A percentile compares a stretch with the other conserved stretches of the same genome.
phyloP scores from a whole-genome alignment of 2,329 filamentous ascomycete genomes.

The Zarea fungicola region DNA sequence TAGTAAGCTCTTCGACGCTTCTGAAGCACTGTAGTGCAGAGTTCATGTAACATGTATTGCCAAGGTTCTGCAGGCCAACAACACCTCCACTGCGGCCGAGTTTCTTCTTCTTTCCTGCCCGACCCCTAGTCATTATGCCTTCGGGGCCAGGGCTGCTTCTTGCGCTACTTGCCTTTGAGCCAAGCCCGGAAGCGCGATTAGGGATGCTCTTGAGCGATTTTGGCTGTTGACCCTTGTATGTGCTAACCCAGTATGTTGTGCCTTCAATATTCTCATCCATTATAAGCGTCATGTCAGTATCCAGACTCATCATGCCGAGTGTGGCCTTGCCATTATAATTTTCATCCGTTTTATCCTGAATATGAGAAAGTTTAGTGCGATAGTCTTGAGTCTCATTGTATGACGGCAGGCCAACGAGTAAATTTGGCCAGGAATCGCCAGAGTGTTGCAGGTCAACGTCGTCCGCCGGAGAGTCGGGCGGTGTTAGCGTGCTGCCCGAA shows the following conservation, averaged over 20 bases:
- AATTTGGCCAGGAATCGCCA: conserved; percentile 34
- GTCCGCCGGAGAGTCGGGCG: conserved; percentile 35
- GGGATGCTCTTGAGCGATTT: conserved; percentile 32
- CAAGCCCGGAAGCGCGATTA: conserved; percentile 20
- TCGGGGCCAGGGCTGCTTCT: conserved; percentile 62
- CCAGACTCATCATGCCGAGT: conserved; percentile 61
- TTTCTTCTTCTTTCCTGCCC: conserved; percentile 62
- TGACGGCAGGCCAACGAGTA: conserved; percentile 44
- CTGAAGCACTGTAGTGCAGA: conserved; percentile 92
- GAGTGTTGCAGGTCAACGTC: conserved; percentile 23
- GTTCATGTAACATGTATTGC: conserved; percentile 99
- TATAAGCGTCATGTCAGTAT: conserved; percentile 71
- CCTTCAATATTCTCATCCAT: conserved; percentile 70
- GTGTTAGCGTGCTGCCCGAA: conserved; percentile 32
- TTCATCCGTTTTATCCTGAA: conserved; percentile 63
- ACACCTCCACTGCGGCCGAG: conserved; percentile 68
- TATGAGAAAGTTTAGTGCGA: conserved; percentile 17
- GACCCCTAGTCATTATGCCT: conserved; percentile 63
- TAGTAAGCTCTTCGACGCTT: conserved; percentile 86
- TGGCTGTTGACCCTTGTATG: conserved; percentile 31
- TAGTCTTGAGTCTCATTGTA: conserved; percentile 41
- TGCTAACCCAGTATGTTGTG: conserved; percentile 54
- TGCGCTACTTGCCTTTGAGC: conserved; percentile 44
- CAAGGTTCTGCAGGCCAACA: conserved; percentile 81
- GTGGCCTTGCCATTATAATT: conserved; percentile 74